These are phyloP conservation scores for Aspergillaceae sp. DNA, from an alignment of 2,329 filamentous ascomycete genomes.

Conservation along the genomic window DNA sequence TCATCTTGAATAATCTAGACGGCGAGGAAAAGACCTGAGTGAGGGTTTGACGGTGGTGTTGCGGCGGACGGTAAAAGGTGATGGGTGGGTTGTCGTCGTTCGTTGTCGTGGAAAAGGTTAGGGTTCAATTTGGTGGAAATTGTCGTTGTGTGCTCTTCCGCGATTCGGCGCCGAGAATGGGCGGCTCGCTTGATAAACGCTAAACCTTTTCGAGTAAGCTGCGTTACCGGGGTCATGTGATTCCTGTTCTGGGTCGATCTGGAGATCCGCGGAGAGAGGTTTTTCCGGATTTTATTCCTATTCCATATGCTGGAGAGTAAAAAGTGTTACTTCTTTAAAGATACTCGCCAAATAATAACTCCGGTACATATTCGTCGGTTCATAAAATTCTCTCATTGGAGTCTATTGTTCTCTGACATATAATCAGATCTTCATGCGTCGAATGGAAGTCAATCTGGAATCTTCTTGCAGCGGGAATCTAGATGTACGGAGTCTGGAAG, in stretches of 20 bases:
- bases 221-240: constrained; percentile 7
- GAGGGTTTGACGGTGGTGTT: constrained; percentile 21
- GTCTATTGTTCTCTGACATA: too few relatives aligned
- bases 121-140: constrained; percentile 8
- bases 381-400: too few relatives aligned
- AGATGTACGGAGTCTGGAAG: too few relatives aligned
- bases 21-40: constrained; percentile 19
- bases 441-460: too few relatives aligned
- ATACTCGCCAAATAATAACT: too few relatives aligned
- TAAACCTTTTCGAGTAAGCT: constrained; percentile 15
- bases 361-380: too few relatives aligned
- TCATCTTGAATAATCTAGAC: constrained; percentile 53
- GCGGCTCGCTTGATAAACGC: constrained; percentile 23
- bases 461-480: too few relatives aligned
- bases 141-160: constrained; percentile 17
- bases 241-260: background rate
- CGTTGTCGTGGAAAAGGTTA: constrained; percentile 18
- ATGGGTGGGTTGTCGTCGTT: constrained; percentile 12
- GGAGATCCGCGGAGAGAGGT: constrained; percentile 2
- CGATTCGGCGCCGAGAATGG: constrained; percentile 15
- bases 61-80: constrained; percentile 19
- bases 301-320: too few relatives aligned
- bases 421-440: too few relatives aligned
- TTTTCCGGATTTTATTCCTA: constrained; percentile 3
- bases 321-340: too few relatives aligned